These are phyloP conservation scores for Phytophthora brassicae DNA, from an alignment of 352 stramenopile genomes.

Conservation along the genomic window DNA sequence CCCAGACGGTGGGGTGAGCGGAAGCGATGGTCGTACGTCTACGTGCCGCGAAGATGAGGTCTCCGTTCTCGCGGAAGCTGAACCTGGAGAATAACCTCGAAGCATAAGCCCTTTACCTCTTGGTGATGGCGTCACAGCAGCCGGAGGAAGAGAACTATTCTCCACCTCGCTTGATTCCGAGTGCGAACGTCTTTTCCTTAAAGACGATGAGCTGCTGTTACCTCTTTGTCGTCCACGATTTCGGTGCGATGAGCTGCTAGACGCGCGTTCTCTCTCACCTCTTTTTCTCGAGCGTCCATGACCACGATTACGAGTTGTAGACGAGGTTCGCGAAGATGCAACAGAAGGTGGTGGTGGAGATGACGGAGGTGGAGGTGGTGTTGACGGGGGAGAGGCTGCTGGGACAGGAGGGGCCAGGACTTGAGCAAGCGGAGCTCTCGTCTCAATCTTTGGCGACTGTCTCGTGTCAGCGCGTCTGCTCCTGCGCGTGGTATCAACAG, in stretches of 20 bases:
- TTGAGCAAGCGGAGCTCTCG: conserved; percentile 18
- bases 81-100: conserved; percentile 32
- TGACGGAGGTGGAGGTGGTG: conserved; percentile 30
- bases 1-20: conserved; percentile 28
- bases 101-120: conserved; percentile 42
- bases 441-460: conserved; percentile 20
- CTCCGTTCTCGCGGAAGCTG: conserved; percentile 20
- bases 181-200: conserved; percentile 10
- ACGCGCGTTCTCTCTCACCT: conserved; percentile 15
- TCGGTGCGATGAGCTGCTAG: conserved; percentile 23
- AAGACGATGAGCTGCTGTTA: conserved; percentile 18
- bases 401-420: conserved; percentile 15
- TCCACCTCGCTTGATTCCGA: conserved; percentile 13
- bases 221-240: conserved; percentile 24
- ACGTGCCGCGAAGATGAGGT: conserved; percentile 14
- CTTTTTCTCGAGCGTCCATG: conserved; percentile 9
- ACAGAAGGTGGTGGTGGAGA: conserved; percentile 25
- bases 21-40: conserved; percentile 50
- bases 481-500: conserved; percentile 14
- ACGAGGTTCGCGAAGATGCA: conserved; percentile 1
- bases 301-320: conserved; percentile 16
- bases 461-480: conserved; percentile 17
- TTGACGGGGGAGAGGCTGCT: conserved; percentile 20
- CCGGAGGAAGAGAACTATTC: conserved; percentile 3
- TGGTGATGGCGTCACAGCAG: conserved; percentile 25